Evolutionary conservation across 805 yeast genomes (phyloP).

Genomic region (Priceomyces fermenticarens): DNA sequence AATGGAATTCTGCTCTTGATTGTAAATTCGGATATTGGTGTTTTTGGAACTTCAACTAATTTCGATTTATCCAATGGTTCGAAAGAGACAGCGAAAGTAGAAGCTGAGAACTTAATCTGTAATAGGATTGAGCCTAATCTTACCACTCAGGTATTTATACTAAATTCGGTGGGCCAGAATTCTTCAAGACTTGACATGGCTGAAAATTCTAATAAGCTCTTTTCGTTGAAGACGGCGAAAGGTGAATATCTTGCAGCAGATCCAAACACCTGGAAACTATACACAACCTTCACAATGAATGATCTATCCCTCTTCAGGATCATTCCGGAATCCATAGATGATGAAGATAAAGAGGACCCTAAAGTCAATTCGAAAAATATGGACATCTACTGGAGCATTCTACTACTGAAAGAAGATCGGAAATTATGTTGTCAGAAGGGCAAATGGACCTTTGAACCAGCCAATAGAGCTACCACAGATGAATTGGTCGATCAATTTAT

Average conservation of each 20-base stretch:
- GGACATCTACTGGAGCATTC: constrained; percentile 1
- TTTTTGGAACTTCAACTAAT: background rate
- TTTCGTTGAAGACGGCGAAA: constrained; percentile 1
- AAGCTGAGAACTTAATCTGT: constrained; percentile 1
- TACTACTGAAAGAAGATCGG: background rate
- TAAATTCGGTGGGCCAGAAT: background rate
- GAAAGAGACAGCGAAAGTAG: background rate
- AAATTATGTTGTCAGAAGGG: background rate
- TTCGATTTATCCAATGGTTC: background rate
- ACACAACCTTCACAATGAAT: constrained; percentile 2
- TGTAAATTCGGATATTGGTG: background rate
- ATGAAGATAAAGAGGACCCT: background rate
- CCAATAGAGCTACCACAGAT: too few species aligned
- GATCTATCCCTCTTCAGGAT: constrained; percentile 2
- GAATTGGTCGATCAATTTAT: background rate
- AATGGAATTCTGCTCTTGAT: background rate
- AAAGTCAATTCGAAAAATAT: background rate
- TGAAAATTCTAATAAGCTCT: background rate
- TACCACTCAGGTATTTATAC: constrained; percentile 3
- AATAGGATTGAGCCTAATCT: constrained; percentile 2
- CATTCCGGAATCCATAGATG: background rate
- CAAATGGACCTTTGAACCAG: background rate
- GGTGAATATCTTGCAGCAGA: constrained; percentile 2
- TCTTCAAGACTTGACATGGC: background rate
- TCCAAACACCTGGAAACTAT: background rate